These are phyloP conservation scores for Micractinium sp. DNA, from an alignment of 139 green algal genomes.

Conservation along the genomic window DNA sequence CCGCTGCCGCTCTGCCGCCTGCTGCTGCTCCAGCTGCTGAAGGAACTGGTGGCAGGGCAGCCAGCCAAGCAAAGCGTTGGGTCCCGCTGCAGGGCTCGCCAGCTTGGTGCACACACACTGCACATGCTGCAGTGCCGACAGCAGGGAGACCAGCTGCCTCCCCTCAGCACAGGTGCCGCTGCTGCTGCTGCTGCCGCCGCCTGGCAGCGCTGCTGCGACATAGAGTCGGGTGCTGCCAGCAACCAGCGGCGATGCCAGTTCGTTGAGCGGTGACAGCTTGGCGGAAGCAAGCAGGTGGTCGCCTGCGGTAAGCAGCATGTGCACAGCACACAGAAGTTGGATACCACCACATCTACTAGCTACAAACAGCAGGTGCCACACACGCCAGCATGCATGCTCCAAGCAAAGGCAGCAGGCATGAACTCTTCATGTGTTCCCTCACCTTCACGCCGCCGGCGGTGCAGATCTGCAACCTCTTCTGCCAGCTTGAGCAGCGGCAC, in stretches of 20 bases:
- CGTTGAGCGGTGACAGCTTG: slow-evolving; percentile 16
- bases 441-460: slow-evolving; percentile 20
- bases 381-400: not conserved
- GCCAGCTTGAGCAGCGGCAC: slow-evolving; percentile 1
- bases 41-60: slow-evolving; percentile 8
- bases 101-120: slow-evolving; percentile 14
- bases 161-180: no score
- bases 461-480: slow-evolving; percentile 12
- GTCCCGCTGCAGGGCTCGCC: not conserved
- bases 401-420: not conserved
- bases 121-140: not conserved
- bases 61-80: not conserved
- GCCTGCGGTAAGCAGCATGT: not conserved
- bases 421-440: not conserved
- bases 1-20: slow-evolving; percentile 15
- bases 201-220: not conserved
- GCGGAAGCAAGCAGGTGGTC: slow-evolving; percentile 30
- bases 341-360: not conserved
- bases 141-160: not conserved
- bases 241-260: slow-evolving; percentile 24
- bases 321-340: not conserved
- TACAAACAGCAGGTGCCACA: not conserved
- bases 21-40: slow-evolving; percentile 20
- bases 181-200: not conserved
- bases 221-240: slow-evolving; percentile 14